Conservation (phyloP, 192 early-diverging fungal genomes). For the Haplosporangium gracile region DNA sequence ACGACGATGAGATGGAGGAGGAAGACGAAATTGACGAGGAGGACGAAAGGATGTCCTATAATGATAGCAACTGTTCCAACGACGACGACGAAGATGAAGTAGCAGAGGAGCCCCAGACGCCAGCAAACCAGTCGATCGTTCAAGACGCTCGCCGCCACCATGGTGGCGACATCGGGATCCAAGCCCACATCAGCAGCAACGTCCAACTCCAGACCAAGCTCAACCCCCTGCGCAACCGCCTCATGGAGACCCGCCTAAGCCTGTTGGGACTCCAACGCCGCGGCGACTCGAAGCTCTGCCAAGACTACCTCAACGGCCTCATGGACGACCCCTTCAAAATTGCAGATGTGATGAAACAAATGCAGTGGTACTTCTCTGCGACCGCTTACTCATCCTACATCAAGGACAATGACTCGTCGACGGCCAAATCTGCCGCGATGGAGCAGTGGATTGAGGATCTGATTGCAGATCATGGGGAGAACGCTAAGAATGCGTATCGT, state of each 20-base stretch:
- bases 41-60: background rate
- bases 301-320: constrained; percentile 5
- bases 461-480: background rate
- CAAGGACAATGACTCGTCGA: constrained; percentile 5
- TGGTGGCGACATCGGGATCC: constrained; percentile 22
- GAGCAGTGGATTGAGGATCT: background rate
- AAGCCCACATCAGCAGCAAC: background rate
- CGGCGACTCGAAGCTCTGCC: constrained; percentile 19
- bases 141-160: constrained; percentile 1
- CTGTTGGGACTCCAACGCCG: constrained; percentile 8
- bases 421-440: background rate
- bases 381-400: background rate
- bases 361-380: constrained; percentile 21
- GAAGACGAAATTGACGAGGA: background rate
- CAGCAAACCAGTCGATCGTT: background rate
- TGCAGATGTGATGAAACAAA: constrained; percentile 19
- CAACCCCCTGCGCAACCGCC: background rate
- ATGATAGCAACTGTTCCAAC: background rate
- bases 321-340: constrained; percentile 11
- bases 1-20: background rate
- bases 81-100: background rate
- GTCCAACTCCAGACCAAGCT: background rate
- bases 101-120: background rate
- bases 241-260: background rate
- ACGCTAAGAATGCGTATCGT: background rate